These are phyloP conservation scores for Selaginella tamariscina DNA, from an alignment of 75 land plant genomes.

Conservation along the genomic window DNA sequence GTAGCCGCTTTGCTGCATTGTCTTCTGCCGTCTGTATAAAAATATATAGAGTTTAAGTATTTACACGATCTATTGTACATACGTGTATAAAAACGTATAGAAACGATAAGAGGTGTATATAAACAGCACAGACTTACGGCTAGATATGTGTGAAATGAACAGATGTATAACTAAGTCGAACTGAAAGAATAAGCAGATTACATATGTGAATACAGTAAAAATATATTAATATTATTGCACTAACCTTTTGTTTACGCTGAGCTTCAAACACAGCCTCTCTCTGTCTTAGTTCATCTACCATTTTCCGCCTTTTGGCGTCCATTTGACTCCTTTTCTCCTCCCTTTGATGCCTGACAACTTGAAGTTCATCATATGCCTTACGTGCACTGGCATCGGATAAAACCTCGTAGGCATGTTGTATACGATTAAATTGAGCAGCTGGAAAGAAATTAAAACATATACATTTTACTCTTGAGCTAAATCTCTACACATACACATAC, in stretches of 20 bases:
- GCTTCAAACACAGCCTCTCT: constrained; percentile 36
- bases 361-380: constrained; percentile 55
- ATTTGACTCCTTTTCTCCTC: constrained; percentile 23
- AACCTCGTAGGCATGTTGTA: constrained; percentile 55
- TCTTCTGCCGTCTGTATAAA: constrained; percentile 64
- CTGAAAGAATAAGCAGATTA: no score
- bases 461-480: no score
- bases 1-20: constrained; percentile 36
- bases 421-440: constrained; percentile 51
- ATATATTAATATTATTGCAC: no score
- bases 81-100: no score
- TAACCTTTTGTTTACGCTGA: constrained; percentile 20
- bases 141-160: no score
- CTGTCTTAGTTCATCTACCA: constrained; percentile 53
- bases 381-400: constrained; percentile 56
- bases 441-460: constrained; percentile 12
- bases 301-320: constrained; percentile 44
- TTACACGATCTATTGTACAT: no score
- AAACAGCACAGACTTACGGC: no score
- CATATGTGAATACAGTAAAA: no score
- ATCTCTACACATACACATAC: constrained; percentile 16
- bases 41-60: no score
- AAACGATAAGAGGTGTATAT: no score
- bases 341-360: constrained; percentile 43
- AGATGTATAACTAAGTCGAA: no score